Percentiles rank a stretch among this genome's conserved stretches.
phyloP scores from a whole-genome alignment of 1,284 basidiomycete species.

The Cutaneotrichosporon mucoides region DNA sequence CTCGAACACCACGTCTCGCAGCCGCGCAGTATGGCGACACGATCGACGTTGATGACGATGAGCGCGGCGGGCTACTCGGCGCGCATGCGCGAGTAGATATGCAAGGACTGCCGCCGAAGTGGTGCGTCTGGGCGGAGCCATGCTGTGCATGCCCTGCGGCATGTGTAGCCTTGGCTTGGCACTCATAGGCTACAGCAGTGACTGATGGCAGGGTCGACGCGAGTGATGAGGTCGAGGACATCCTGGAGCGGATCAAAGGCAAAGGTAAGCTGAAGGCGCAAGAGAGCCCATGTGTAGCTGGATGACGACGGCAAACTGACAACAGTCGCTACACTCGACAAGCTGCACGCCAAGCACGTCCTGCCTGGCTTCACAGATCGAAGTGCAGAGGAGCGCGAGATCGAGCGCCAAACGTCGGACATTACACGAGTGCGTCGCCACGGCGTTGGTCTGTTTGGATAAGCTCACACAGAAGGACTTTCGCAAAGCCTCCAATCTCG shows the following conservation, averaged over 20 bases:
- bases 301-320: conserved; percentile 34
- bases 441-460: no score
- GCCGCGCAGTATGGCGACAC: conserved; percentile 42
- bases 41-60: conserved; percentile 57
- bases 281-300: conserved; percentile 51
- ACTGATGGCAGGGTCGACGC: conserved; percentile 71
- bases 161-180: no score
- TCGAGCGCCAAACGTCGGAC: conserved; percentile 76
- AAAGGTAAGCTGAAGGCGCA: conserved; percentile 58
- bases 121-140: conserved; percentile 51
- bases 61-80: conserved; percentile 66
- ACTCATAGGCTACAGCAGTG: no score
- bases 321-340: conserved; percentile 74
- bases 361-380: conserved; percentile 96
- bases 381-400: conserved; percentile 86
- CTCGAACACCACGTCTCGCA: conserved; percentile 37
- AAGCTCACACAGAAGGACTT: conserved; percentile 62
- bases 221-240: conserved; percentile 78
- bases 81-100: conserved; percentile 55
- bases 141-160: no score
- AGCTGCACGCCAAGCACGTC: conserved; percentile 90
- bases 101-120: conserved; percentile 61
- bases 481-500: conserved; percentile 71
- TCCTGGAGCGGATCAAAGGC: conserved; percentile 62
- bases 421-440: conserved; percentile 68